phyloP scores from a whole-genome alignment of 495 filamentous ascomycete genomes.

The Annulohypoxylon nitens region DNA sequence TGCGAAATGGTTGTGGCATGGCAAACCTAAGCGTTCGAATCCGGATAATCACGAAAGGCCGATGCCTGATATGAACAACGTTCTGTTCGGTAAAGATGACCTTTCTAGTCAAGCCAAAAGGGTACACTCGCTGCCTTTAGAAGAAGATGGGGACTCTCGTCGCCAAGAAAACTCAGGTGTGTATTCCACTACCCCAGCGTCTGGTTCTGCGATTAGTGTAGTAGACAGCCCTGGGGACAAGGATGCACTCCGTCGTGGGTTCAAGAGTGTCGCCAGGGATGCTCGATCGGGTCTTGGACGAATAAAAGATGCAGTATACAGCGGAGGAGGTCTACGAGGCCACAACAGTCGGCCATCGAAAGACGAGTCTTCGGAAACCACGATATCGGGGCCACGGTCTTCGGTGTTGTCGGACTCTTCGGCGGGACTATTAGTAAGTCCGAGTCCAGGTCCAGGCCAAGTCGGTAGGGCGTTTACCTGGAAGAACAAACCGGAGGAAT shows the following conservation, averaged over 20 bases:
- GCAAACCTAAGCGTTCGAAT: slow-evolving; percentile 75
- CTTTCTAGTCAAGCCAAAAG: slow-evolving; percentile 64
- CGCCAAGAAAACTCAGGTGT: slow-evolving; percentile 58
- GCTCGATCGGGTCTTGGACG: slow-evolving; percentile 84
- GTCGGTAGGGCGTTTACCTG: slow-evolving; percentile 64
- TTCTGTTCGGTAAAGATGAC: slow-evolving; percentile 75
- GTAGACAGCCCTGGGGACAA: slow-evolving; percentile 67
- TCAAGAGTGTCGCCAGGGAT: slow-evolving; percentile 86
- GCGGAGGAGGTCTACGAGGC: slow-evolving; percentile 64
- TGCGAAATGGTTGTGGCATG: slow-evolving; percentile 93
- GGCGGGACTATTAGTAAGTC: slow-evolving; percentile 37
- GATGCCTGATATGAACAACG: slow-evolving; percentile 65
- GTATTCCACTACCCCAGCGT: slow-evolving; percentile 53
- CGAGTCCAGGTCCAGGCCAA: slow-evolving; percentile 41
- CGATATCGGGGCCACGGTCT: slow-evolving; percentile 54
- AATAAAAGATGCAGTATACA: slow-evolving; percentile 82
- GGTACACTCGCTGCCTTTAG: slow-evolving; percentile 58
- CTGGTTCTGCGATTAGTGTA: slow-evolving; percentile 57
- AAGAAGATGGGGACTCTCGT: slow-evolving; percentile 61
- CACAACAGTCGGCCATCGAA: slow-evolving; percentile 63
- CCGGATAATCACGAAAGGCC: slow-evolving; percentile 65
- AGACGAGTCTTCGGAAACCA: slow-evolving; percentile 56
- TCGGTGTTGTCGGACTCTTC: slow-evolving; percentile 56
- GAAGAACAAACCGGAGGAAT: slow-evolving; percentile 69
- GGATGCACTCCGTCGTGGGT: slow-evolving; percentile 75